Base-by-base conservation (phyloP, 768 basidiomycete species). In the Suillus paluster region DNA sequence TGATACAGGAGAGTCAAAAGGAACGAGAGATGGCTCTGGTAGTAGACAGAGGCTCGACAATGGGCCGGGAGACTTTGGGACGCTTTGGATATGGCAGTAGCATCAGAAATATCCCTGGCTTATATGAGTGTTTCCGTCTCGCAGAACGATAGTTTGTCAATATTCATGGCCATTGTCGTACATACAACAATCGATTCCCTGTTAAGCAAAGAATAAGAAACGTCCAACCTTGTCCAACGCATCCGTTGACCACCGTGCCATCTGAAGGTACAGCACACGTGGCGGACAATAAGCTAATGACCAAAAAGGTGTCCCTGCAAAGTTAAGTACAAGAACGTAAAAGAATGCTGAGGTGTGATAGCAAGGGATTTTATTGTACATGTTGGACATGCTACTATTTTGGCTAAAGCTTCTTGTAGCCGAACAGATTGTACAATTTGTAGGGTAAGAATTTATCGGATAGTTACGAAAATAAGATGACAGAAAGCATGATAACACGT, bases 91-190 rank as follows among this genome's bases (percentile, higher is more conserved):
- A 53, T 55, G n/a, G 33, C 19, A 54, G n/a, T 27, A 11, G 44
- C 30, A 15, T 48, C 33, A 17, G 46, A 44, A 44, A 42, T 17
- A 21, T 38, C 49, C 52, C 48, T 34, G 8, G 59, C 55, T 73
- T 75, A 39, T 75, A 75, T 71, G 39, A 58, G 55, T 25, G 30
- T 55, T 45, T 52, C 19, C 34, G 33, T 58, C 10, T 17, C n/a
- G n/a, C 9, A 49, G 27, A 10, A 19, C 48, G n/a, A 50, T 19
- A 11, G 27, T 50, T 36, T 46, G 42, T 33, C 50, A 38, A 41
- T n/a, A 25, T 14, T 48, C 8, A 21, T 48, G 49, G n/a, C 15
- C 55, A 59, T 72, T 73, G 67, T 73, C 65, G 63, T 59, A 60
- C 48, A 30, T 19, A 54, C 52, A 50, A 50, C 49, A 50, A n/a